phyloP scores from a whole-genome alignment of 2,329 filamentous ascomycete genomes.

The Stagonosporopsis tanaceti region DNA sequence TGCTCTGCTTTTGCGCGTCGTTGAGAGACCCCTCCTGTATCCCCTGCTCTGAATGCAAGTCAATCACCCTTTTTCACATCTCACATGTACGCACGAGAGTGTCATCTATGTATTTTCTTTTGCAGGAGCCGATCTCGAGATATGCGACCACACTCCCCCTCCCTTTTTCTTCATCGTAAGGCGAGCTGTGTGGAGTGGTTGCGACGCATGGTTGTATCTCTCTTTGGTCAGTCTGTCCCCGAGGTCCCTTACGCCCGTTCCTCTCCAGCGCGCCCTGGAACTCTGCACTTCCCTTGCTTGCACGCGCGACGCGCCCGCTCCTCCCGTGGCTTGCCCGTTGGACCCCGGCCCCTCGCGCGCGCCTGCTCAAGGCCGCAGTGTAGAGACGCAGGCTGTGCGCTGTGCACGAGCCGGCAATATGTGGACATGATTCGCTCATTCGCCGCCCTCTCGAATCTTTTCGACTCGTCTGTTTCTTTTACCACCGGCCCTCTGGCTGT shows the following conservation, averaged over 20 bases:
- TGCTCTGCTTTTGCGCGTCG: slow-evolving; percentile 47
- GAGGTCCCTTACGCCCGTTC: slow-evolving; percentile 54
- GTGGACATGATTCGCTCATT: slow-evolving; percentile 55
- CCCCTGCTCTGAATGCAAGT: slow-evolving; percentile 14
- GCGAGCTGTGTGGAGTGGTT: slow-evolving; percentile 27
- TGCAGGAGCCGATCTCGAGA: slow-evolving; percentile 19
- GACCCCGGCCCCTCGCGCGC: slow-evolving; percentile 31
- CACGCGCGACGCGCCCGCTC: slow-evolving; percentile 33
- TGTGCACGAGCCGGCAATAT: slow-evolving; percentile 52
- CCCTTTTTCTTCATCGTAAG: slow-evolving; percentile 33
- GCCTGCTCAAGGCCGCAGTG: slow-evolving; percentile 39
- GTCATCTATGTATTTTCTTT: not conserved
- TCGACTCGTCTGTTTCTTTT: slow-evolving; percentile 31
- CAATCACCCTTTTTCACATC: slow-evolving; percentile 19
- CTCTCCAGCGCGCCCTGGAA: slow-evolving; percentile 48
- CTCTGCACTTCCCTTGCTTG: slow-evolving; percentile 37
- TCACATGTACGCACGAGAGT: slow-evolving; percentile 15
- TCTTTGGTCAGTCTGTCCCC: slow-evolving; percentile 52
- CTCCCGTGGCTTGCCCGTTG: slow-evolving; percentile 51
- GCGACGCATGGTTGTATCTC: slow-evolving; percentile 41
- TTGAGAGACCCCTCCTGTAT: slow-evolving; percentile 24
- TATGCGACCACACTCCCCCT: slow-evolving; percentile 24
- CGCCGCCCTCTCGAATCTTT: slow-evolving; percentile 33
- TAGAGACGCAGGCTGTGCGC: slow-evolving; percentile 32
- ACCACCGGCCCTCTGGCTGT: slow-evolving; percentile 44